Conservation (phyloP, 352 stramenopile species). For the Globisporangium viniferum region DNA sequence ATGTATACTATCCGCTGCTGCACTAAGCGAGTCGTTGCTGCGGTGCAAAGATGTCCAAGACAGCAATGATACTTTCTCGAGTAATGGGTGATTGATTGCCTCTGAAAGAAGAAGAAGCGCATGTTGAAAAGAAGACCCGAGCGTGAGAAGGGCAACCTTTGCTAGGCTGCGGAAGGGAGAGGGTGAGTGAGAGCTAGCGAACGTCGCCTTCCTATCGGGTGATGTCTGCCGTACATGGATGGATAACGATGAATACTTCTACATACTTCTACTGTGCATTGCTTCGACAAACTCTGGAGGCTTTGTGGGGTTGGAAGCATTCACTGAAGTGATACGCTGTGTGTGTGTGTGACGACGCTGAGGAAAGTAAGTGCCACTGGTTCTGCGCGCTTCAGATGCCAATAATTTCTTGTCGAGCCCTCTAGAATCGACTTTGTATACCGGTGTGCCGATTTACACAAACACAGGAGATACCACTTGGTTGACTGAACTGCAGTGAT, state of each 20-base stretch:
- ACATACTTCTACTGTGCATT: background rate
- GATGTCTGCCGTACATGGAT: background rate
- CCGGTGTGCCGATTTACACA: background rate
- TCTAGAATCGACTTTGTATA: background rate
- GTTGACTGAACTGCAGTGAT: background rate
- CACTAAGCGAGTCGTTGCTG: constrained; percentile 24
- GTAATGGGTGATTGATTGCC: background rate
- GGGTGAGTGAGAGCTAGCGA: background rate
- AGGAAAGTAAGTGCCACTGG: too few relatives aligned
- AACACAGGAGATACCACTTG: too few relatives aligned
- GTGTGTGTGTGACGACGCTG: too few relatives aligned
- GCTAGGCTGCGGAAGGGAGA: background rate
- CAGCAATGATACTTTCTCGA: background rate
- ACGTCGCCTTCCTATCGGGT: background rate
- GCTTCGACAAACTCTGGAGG: too few relatives aligned
- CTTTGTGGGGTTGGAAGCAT: too few relatives aligned
- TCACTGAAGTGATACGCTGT: too few relatives aligned
- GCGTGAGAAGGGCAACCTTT: background rate
- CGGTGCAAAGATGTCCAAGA: background rate
- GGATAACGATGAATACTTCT: background rate
- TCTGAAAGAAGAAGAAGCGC: background rate
- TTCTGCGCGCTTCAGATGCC: too few relatives aligned
- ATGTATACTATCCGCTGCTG: constrained; percentile 64
- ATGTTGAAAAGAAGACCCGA: background rate
- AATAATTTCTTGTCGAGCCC: background rate